phyloP scores from a whole-genome alignment of 2,329 filamentous ascomycete species.

The Lasiodiplodia theobromae region DNA sequence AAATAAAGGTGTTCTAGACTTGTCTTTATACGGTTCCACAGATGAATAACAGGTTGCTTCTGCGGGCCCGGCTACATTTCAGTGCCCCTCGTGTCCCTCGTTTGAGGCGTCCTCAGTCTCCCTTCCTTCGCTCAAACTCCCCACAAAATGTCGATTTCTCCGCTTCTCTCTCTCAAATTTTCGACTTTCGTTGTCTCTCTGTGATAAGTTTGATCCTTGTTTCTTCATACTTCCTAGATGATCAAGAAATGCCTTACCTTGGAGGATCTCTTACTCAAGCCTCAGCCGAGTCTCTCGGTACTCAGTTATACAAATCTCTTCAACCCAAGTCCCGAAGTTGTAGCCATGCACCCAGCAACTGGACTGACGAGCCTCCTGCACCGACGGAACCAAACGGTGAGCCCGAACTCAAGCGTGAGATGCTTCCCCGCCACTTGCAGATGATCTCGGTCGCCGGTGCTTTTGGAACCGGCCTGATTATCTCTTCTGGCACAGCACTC shows the following conservation, averaged over 20 bases:
- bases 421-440: conserved; percentile 16
- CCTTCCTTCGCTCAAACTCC: neutral
- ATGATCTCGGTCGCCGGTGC: conserved; percentile 29
- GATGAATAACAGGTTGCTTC: too few relatives aligned
- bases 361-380: neutral
- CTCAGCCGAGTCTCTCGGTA: neutral
- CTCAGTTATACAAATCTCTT: neutral
- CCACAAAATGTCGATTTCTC: neutral
- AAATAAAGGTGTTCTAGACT: too few relatives aligned
- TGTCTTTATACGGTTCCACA: too few relatives aligned
- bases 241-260: neutral
- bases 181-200: neutral
- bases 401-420: conserved; percentile 16
- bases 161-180: neutral
- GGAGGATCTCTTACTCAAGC: neutral
- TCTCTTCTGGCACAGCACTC: conserved; percentile 30
- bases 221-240: neutral
- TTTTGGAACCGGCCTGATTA: conserved; percentile 31
- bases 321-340: neutral
- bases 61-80: too few relatives aligned
- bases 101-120: neutral
- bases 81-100: neutral
- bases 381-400: neutral
- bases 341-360: neutral
- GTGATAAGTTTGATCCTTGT: too few relatives aligned